These are phyloP conservation scores for Kondoa malvinella DNA, from an alignment of 768 basidiomycete genomes.

Conservation along the genomic window DNA sequence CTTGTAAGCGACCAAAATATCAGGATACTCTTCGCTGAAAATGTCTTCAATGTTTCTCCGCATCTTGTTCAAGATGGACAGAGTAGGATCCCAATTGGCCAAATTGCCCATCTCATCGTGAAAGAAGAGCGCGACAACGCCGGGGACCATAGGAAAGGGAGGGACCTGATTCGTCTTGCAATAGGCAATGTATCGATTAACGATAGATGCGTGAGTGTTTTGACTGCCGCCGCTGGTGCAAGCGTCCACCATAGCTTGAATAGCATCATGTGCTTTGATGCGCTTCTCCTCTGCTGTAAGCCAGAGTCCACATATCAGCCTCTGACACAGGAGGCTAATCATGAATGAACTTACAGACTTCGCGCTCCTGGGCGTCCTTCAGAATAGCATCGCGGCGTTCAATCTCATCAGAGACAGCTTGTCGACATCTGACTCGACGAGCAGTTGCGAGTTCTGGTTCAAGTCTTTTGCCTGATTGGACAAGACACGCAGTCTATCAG, in stretches of 20 bases:
- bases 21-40: background rate
- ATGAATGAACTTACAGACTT: background rate
- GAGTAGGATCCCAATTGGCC: background rate
- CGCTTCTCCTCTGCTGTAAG: background rate
- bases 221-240: background rate
- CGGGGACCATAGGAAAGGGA: background rate
- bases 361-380: background rate
- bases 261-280: background rate
- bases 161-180: background rate
- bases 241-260: background rate
- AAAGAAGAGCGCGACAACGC: background rate
- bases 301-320: no score
- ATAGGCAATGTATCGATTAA: background rate
- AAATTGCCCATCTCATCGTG: background rate
- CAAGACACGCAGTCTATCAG: no score
- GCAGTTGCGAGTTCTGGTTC: background rate
- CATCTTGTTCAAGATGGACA: background rate
- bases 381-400: background rate
- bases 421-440: background rate
- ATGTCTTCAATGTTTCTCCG: background rate
- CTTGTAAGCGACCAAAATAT: background rate
- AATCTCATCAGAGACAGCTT: background rate
- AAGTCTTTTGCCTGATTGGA: background rate
- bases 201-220: background rate
- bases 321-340: no score